Conservation (phyloP, 495 filamentous ascomycete species). For the Neurospora pannonica region DNA sequence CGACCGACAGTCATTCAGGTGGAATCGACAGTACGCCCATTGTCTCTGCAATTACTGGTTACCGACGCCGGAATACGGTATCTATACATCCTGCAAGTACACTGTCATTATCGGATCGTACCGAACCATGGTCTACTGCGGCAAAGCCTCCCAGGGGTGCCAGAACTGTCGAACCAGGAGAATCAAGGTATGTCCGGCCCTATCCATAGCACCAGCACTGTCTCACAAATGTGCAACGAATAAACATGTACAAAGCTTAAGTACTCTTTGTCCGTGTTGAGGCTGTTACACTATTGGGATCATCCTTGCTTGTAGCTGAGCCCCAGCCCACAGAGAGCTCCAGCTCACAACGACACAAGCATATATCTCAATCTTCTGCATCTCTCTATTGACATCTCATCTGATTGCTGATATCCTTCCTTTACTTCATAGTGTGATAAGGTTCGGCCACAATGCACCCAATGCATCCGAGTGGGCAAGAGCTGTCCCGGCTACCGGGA, state of each 20-base stretch:
- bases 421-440: conserved; percentile 49
- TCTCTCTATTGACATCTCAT: neutral
- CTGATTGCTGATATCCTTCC: neutral
- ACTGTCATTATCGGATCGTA: neutral
- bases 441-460: conserved; percentile 52
- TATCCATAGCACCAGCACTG: neutral
- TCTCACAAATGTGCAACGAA: neutral
- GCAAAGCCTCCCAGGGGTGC: conserved; percentile 61
- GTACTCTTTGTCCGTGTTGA: neutral
- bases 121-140: conserved; percentile 55
- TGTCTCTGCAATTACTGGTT: neutral
- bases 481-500: conserved; percentile 62
- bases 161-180: conserved; percentile 54
- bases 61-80: neutral
- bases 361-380: neutral
- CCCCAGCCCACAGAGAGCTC: neutral
- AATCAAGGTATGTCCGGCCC: conserved; percentile 42
- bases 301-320: neutral
- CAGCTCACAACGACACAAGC: neutral
- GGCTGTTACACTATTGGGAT: neutral
- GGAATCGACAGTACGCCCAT: neutral
- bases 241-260: neutral
- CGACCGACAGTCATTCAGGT: neutral
- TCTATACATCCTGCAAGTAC: neutral
- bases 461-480: conserved; percentile 48